phyloP scores from a whole-genome alignment of 345 rosid species.

The Adansonia digitata region DNA sequence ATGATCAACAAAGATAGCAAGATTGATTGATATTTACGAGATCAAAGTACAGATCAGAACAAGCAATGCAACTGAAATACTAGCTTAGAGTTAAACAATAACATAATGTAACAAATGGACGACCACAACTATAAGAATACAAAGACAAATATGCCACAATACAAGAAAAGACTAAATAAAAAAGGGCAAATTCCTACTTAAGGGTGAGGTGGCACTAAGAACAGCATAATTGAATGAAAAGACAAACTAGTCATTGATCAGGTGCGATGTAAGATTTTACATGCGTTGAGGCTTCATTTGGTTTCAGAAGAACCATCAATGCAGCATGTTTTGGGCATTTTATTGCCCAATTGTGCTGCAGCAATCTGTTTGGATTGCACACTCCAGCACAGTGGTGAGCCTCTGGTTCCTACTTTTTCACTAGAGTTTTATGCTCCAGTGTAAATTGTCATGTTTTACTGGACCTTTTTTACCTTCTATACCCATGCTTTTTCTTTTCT shows the following conservation, averaged over 20 bases:
- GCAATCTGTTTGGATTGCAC: no score
- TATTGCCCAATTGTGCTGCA: no score
- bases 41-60: neutral
- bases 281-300: neutral
- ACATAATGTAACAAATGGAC: neutral
- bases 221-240: neutral
- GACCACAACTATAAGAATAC: neutral
- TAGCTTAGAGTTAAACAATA: neutral
- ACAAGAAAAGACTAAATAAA: neutral
- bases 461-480: no score
- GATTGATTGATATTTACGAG: neutral
- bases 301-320: no score
- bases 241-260: neutral
- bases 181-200: neutral
- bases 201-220: neutral
- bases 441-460: no score
- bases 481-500: no score
- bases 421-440: no score
- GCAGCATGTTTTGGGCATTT: no score
- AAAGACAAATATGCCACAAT: neutral
- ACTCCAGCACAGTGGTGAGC: no score
- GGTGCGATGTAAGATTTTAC: neutral
- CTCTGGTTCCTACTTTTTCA: no score
- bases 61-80: neutral
- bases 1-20: neutral